Evolutionary conservation across 148 eudicot species (phyloP), one percentile per base, ranked within the genome.

Genomic region (Nyssa sinensis): DNA sequence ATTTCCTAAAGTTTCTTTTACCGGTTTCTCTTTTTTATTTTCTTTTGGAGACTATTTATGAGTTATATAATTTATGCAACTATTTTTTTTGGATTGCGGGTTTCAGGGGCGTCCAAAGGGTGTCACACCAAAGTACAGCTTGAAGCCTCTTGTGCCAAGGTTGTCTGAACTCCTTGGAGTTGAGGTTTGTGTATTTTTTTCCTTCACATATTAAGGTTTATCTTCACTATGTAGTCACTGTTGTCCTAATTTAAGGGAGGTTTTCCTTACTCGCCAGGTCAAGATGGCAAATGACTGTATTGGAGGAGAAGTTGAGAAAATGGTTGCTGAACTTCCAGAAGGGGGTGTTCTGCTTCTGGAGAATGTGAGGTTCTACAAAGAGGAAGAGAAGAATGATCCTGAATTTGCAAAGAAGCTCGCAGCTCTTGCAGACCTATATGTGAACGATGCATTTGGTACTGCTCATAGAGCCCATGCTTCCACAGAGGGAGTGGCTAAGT

Each of bases 391-490:
- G 88, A 94, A 94, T 76, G 98, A 94, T 0, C 91, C 97, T 0
- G 97, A 90, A 76, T 94, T 94, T 74, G 96, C 98, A 32, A 90
- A 90, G 88, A 94, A 94, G 86, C 87, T 94, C 68, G 98, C 98
- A 7, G 82, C 98, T 34, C 81, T 94, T 72, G 97, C 97, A 24
- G 97, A 94, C 80, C 76, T 94, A 32, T 92, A 72, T 81, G 97
- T 91, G 28, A 94, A 92, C 76, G 98, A 94, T 77, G 98, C 98
- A 41, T 94, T 94, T 80, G 98, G 95, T 33, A 92, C 96, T 78
- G 97, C 98, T 39, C 96, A 94, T 83, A 90, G 97, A 85, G 98
- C 98, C 3, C 97, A 92, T 81, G 97, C 98, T 62, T 94, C 98
- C 55, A 94, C 97, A 19, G 97, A 94, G 80, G 98, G 97, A 58